These are phyloP conservation scores for Porphyra umbilicalis DNA, from an alignment of 31 red algal species.

Conservation along the genomic window DNA sequence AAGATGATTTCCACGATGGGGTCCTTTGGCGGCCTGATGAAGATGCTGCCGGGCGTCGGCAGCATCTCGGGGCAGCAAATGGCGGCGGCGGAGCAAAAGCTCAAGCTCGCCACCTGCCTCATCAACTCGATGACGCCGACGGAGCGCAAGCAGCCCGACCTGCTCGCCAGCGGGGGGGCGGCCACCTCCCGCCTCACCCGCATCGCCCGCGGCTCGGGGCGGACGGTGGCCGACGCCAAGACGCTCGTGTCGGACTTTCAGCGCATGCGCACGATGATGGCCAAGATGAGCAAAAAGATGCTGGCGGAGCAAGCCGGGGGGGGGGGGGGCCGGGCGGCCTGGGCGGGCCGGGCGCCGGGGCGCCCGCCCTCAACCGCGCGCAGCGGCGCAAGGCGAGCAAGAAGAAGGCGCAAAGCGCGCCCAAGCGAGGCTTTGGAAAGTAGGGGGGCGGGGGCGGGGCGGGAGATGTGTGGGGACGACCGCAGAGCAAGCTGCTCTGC, in stretches of 20 bases:
- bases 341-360: not conserved
- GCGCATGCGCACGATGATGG: slow-evolving; percentile 90
- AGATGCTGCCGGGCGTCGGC: slow-evolving; percentile 90
- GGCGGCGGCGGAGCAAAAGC: slow-evolving; percentile 56
- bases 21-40: slow-evolving; percentile 82
- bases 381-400: slow-evolving; percentile 47
- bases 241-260: slow-evolving; percentile 68
- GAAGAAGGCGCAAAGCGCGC: slow-evolving; percentile 37
- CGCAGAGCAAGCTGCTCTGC: no score
- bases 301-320: slow-evolving; percentile 15
- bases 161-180: slow-evolving; percentile 47
- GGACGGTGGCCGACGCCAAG: slow-evolving; percentile 54
- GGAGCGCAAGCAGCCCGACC: slow-evolving; percentile 85
- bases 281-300: slow-evolving; percentile 79
- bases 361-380: slow-evolving; percentile 32
- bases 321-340: not conserved
- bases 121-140: slow-evolving; percentile 94
- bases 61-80: slow-evolving; percentile 62
- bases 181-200: slow-evolving; percentile 49
- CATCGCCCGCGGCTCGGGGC: slow-evolving; percentile 77
- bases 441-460: not conserved
- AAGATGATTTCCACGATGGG: slow-evolving; percentile 88
- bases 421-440: slow-evolving; percentile 29
- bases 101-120: slow-evolving; percentile 81
- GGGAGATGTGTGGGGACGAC: no score